Conservation (phyloP, 2,329 filamentous ascomycete species). For the Sporothrix protearum region DNA sequence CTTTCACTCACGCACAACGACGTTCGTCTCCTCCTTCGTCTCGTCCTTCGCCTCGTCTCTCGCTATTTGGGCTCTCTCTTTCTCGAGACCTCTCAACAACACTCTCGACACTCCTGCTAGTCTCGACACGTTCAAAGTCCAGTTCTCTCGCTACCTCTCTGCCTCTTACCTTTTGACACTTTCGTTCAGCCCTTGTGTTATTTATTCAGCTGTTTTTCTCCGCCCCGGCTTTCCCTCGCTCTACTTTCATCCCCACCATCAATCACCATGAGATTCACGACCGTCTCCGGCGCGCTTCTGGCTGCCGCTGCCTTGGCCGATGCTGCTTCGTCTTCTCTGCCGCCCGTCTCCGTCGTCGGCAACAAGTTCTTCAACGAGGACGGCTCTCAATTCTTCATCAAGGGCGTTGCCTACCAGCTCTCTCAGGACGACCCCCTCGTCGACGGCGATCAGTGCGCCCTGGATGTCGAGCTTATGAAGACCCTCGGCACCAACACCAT, state of each 20-base stretch:
- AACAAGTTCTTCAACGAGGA: conserved; percentile 79
- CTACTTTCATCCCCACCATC: background rate
- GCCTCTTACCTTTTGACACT: background rate
- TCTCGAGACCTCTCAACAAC: background rate
- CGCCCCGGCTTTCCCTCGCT: background rate
- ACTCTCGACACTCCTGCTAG: background rate
- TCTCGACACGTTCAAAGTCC: background rate
- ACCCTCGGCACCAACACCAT: conserved; percentile 78
- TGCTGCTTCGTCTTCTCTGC: conserved; percentile 33
- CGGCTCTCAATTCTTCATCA: conserved; percentile 82
- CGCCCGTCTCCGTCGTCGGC: conserved; percentile 57
- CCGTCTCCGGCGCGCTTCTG: conserved; percentile 36
- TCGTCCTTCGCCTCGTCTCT: background rate
- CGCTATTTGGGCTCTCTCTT: background rate
- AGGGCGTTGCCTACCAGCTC: conserved; percentile 66
- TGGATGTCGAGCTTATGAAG: conserved; percentile 74
- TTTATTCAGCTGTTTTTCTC: background rate
- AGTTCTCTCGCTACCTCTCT: background rate
- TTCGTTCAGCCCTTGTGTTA: background rate
- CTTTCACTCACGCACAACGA: background rate
- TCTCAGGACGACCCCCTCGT: conserved; percentile 67
- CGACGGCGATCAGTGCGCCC: conserved; percentile 69
- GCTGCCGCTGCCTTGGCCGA: conserved; percentile 31
- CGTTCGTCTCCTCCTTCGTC: background rate
- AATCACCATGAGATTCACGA: conserved; percentile 42